phyloP scores from a whole-genome alignment of 352 stramenopile genomes.

The Pythium dissimile region DNA sequence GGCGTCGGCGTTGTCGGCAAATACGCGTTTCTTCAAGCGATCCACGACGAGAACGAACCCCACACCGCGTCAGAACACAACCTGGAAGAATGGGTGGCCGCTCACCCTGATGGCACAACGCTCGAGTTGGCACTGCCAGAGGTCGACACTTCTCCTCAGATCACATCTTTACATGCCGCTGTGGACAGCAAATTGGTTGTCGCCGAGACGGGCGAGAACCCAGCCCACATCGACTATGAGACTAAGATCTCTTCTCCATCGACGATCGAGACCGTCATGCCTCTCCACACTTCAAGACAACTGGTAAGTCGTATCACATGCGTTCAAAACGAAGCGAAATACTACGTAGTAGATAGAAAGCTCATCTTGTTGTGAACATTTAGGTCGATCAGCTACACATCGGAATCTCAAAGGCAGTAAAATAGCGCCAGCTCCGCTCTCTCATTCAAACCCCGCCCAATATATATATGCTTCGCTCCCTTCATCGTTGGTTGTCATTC shows the following conservation, averaged over 20 bases:
- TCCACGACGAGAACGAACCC: slow-evolving; percentile 37
- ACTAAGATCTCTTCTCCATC: slow-evolving; percentile 61
- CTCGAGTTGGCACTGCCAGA: neutral
- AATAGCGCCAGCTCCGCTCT: slow-evolving; percentile 15
- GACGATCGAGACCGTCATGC: slow-evolving; percentile 74
- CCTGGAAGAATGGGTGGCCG: slow-evolving; percentile 53
- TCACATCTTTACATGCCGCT: slow-evolving; percentile 11
- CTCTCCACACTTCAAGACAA: slow-evolving; percentile 62
- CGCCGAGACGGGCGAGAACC: slow-evolving; percentile 29
- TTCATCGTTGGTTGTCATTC: neutral
- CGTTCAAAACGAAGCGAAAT: no score
- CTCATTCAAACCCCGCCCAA: neutral
- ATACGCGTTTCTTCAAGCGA: slow-evolving; percentile 69
- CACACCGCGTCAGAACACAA: slow-evolving; percentile 38
- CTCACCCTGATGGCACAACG: neutral
- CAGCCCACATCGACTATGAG: slow-evolving; percentile 32
- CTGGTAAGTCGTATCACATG: slow-evolving; percentile 35
- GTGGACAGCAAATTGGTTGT: slow-evolving; percentile 33
- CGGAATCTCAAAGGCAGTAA: slow-evolving; percentile 22
- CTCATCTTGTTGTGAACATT: neutral
- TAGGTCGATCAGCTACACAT: slow-evolving; percentile 28
- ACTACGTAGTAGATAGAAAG: no score
- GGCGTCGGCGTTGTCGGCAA: slow-evolving; percentile 77
- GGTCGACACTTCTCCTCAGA: neutral
- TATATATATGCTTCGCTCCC: neutral